Base-by-base conservation (phyloP, 2,329 filamentous ascomycete genomes). In the Ophiostoma angusticollis region DNA sequence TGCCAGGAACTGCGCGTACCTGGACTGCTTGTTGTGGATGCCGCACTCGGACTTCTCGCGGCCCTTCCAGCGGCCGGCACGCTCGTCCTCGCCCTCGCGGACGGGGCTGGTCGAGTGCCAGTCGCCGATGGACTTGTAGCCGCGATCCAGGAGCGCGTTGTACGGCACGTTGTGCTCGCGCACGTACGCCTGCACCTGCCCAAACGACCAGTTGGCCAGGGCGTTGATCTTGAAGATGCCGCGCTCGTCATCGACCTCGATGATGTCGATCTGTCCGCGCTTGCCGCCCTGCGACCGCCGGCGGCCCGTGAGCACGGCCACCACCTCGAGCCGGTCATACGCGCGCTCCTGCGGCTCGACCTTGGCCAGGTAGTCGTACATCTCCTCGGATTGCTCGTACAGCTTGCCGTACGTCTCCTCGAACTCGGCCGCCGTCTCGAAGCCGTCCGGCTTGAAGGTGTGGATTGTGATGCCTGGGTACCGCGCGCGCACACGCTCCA, bases 101-200 rank as follows among this genome's bases (percentile, higher is more conserved):
- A 96, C 86, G 11, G 91, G 87, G 50, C 77, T 80, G 4, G 91
- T 98, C 36, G 86, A 94, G 70, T 98, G 91, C 84, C 87, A 96
- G 68, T 98, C 91, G 45, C 91, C 91, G 46, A 98, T 72, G 48
- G 85, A 94, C 72, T 96, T 95, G 72, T 98, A 98, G n/a, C 91
- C 91, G 43, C 69, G 72, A 63, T 95, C 84, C 33, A 98, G 73
- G 22, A 98, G 74, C 45, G 73, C 78, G 58, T 98, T 98, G 70
- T 94, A 96, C 0, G 91, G 91, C 4, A 98, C 86, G 45, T 85
- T 63, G 67, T 95, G 74, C 53, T 82, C 78, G 52, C 78, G 74
- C 63, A 95, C 75, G 64, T 98, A 98, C 29, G 74, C 69, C 61
- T 87, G 79, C 44, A 98, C 89, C 57, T 96, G 82, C 45, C 76